These are phyloP conservation scores for Pseudofabraea citricarpa DNA, from an alignment of 2,329 filamentous ascomycete species.

Conservation along the genomic window DNA sequence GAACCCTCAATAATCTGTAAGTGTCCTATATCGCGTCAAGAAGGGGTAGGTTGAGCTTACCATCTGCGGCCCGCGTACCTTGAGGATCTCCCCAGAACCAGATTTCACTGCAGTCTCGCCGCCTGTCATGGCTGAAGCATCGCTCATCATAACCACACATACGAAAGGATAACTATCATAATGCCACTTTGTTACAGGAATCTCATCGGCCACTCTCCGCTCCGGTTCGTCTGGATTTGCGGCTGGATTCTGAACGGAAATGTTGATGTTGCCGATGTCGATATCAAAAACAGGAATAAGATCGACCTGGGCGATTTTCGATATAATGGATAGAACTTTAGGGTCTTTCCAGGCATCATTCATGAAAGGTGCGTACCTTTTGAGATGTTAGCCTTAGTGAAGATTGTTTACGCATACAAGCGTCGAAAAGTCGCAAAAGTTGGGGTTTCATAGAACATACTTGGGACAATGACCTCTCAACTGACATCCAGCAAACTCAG, in stretches of 20 bases:
- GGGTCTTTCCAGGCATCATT: conserved; percentile 51
- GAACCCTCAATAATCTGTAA: conserved; percentile 5
- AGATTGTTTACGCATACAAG: neutral
- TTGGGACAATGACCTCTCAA: conserved; percentile 45
- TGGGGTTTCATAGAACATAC: conserved; percentile 32
- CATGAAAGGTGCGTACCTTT: conserved; percentile 1
- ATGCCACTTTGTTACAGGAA: conserved; percentile 32
- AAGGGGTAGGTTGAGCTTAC: conserved; percentile 14
- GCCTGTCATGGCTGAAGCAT: conserved; percentile 35
- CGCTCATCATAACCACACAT: conserved; percentile 40
- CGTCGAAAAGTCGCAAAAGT: neutral
- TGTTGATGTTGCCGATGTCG: conserved; percentile 50
- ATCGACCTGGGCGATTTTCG: conserved; percentile 47
- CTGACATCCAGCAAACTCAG: conserved; percentile 46
- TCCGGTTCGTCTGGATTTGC: neutral
- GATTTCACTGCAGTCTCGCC: conserved; percentile 54
- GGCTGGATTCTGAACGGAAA: conserved; percentile 30
- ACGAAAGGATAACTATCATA: conserved; percentile 40
- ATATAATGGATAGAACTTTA: conserved; percentile 43
- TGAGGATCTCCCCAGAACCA: conserved; percentile 33
- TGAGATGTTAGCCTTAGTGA: neutral
- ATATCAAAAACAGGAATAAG: conserved; percentile 45
- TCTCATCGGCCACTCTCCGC: neutral
- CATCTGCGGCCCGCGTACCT: conserved; percentile 32
- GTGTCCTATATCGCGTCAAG: neutral